Base-by-base conservation (phyloP, 139 green algal genomes). In the Chlamydomonas schloesseri region DNA sequence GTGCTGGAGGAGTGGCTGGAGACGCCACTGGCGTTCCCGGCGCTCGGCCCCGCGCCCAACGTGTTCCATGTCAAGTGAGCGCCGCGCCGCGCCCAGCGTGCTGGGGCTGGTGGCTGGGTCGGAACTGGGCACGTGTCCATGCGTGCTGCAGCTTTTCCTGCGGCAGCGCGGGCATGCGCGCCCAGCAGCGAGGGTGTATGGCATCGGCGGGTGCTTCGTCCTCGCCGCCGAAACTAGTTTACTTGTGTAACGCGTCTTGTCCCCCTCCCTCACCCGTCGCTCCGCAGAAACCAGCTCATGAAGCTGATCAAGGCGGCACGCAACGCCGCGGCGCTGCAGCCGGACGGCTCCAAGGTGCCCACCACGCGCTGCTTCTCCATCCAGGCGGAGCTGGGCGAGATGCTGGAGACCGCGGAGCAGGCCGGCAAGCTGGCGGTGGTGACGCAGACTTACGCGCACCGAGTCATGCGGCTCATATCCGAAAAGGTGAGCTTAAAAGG, bases 1-100 rank as follows among this genome's bases (percentile, higher is more conserved):
- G 90, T 92, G 57, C 92, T 93, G 64, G 91, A 95, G 81, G 91
- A 94, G 37, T 88, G 90, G 87, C 68, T 93, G 64, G 78, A 88
- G 81, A 89, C 57, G 81, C 85, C 76, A 64, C 81, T 70, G 64
- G 64, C 60, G 34, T 82, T 71, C 73, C 79, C 50, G 11, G 69
- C 81, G 84, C 81, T 79, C 9, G 74, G 64, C 26, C 71, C 71
- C 0, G 57, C 69, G n/a, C 77, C 77, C 29, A 57, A 36, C 29
- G 57, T 71, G 5, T 79, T 86, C 23, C 55, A 74, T 42, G 55
- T 62, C 75, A 76, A 71, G 71, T 74, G 47, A 47, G 67, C 15
- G 20, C n/a, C 3, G 20, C n/a, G n/a, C n/a, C n/a, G n/a, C 50
- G 50, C 11, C 50, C 50, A 57, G 50, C 11, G 50, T 11, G 14